Percentiles rank a stretch among this genome's conserved stretches.
Conservation (phyloP, 805 yeast genomes). For the Kodamaea kaohsiungensis region DNA sequence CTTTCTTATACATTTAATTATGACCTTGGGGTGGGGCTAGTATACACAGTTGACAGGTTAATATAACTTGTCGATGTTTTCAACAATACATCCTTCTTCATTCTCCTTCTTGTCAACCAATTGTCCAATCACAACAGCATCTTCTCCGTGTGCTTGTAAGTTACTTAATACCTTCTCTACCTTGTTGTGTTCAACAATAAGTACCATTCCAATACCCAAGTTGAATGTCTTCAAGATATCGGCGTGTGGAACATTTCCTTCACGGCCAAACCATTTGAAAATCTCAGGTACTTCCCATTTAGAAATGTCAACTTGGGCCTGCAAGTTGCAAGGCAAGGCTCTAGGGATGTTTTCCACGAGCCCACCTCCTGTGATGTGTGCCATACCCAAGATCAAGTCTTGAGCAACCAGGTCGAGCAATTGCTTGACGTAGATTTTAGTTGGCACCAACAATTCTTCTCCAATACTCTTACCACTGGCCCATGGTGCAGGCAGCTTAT, state of each 20-base stretch:
- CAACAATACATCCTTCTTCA: conserved; percentile 65
- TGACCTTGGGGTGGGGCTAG: background rate
- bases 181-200: conserved; percentile 71
- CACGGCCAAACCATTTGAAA: conserved; percentile 90
- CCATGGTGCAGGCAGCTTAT: conserved; percentile 87
- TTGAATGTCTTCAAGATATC: conserved; percentile 92
- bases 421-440: conserved; percentile 92
- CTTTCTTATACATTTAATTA: too few relatives aligned
- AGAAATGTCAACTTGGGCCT: conserved; percentile 77
- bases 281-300: conserved; percentile 86
- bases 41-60: conserved; percentile 14
- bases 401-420: conserved; percentile 71
- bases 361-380: conserved; percentile 99
- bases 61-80: conserved; percentile 43
- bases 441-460: conserved; percentile 83
- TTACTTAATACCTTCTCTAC: conserved; percentile 56
- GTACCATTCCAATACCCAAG: conserved; percentile 96
- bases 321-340: conserved; percentile 77
- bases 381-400: conserved; percentile 77
- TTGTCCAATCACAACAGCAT: conserved; percentile 54
- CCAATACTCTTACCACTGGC: conserved; percentile 67
- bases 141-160: conserved; percentile 69
- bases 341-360: conserved; percentile 94
- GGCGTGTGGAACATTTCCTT: conserved; percentile 83
- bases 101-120: conserved; percentile 40